A percentile compares a stretch with the other conserved stretches of the same genome.
phyloP scores from a whole-genome alignment of 2,329 filamentous ascomycete genomes.

The Rugonectria rugulosa region DNA sequence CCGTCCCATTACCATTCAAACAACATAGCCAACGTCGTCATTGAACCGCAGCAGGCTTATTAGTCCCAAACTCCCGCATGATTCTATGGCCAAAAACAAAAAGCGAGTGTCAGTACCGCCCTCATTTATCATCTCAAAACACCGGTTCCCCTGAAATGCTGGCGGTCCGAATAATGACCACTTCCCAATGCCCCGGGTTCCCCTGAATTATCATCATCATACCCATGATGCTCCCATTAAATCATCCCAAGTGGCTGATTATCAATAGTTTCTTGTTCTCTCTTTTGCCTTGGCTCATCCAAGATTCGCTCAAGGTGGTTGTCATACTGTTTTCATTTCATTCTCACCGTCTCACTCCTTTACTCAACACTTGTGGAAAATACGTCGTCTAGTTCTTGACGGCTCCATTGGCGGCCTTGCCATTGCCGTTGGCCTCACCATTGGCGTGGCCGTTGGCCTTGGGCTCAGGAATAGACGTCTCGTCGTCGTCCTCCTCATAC shows the following conservation, averaged over 20 bases:
- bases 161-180: background rate
- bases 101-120: slow-evolving; percentile 19
- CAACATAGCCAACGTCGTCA: background rate
- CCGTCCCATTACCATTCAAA: background rate
- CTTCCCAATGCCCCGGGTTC: slow-evolving; percentile 9
- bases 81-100: slow-evolving; percentile 11
- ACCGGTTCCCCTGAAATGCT: slow-evolving; percentile 14
- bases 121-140: slow-evolving; percentile 13
- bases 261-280: background rate
- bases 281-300: slow-evolving; percentile 3
- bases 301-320: background rate
- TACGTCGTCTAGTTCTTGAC: slow-evolving; percentile 25
- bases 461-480: slow-evolving; percentile 41
- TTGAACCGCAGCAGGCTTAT: slow-evolving; percentile 1
- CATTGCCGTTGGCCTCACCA: slow-evolving; percentile 29
- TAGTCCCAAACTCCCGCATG: slow-evolving; percentile 22
- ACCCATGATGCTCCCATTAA: slow-evolving; percentile 17
- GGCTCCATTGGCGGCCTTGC: slow-evolving; percentile 21
- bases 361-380: background rate
- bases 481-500: slow-evolving; percentile 69
- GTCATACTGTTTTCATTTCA: background rate
- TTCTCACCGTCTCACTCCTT: background rate
- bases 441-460: slow-evolving; percentile 27
- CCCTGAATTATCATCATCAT: slow-evolving; percentile 14
- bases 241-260: slow-evolving; percentile 15